These are phyloP conservation scores for Oryza punctata DNA, from an alignment of 176 grass and related monocot genomes.

Conservation along the genomic window DNA sequence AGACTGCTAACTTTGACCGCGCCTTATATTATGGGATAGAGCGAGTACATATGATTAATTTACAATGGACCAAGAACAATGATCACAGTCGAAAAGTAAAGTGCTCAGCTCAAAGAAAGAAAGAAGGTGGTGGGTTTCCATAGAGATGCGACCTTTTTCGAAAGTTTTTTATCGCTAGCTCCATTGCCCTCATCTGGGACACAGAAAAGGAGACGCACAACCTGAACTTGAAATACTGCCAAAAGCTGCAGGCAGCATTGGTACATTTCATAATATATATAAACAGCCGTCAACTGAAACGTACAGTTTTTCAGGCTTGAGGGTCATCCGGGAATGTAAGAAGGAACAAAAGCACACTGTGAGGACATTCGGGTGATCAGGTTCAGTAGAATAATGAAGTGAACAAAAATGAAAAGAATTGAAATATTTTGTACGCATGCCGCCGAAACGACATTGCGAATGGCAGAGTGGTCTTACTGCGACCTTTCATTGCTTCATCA, in stretches of 20 bases:
- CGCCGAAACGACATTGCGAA: neutral
- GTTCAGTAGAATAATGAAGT: neutral
- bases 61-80: too few relatives aligned
- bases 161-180: too few relatives aligned
- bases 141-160: too few relatives aligned
- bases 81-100: too few relatives aligned
- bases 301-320: neutral
- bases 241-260: neutral
- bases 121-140: too few relatives aligned
- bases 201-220: neutral
- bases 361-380: neutral
- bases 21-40: too few relatives aligned
- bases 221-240: neutral
- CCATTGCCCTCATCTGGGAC: too few relatives aligned
- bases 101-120: too few relatives aligned
- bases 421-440: neutral
- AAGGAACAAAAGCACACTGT: neutral
- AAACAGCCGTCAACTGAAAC: neutral
- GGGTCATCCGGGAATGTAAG: neutral
- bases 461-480: constrained; percentile 77
- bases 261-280: neutral
- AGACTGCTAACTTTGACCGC: too few relatives aligned
- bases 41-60: too few relatives aligned
- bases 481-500: constrained; percentile 24
- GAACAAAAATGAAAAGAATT: neutral